Evolutionary conservation across 129 eudicot species (phyloP).

Genomic region (Dittrichia graveolens): DNA sequence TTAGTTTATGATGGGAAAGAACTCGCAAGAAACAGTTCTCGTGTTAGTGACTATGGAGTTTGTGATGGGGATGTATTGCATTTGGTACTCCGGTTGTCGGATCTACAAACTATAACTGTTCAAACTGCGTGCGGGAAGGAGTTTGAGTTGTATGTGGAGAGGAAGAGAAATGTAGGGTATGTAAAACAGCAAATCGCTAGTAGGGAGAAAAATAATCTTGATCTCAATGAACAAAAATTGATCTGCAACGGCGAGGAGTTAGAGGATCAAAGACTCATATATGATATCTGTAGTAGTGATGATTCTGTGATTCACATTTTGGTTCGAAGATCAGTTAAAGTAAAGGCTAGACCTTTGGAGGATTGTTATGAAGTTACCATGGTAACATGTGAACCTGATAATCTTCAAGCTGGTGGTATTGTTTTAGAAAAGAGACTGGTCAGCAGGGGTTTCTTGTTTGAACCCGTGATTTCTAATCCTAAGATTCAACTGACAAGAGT

Average conservation of each 20-base stretch:
- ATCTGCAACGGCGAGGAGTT: conserved; percentile 62
- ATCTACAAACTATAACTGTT: conserved; percentile 62
- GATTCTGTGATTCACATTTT: conserved; percentile 59
- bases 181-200: conserved; percentile 62
- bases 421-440: conserved; percentile 3
- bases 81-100: conserved; percentile 58
- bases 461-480: conserved; percentile 49
- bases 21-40: conserved; percentile 49
- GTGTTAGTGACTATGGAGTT: conserved; percentile 65
- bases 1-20: conserved; percentile 69
- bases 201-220: conserved; percentile 39
- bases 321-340: conserved; percentile 58
- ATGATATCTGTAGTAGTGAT: conserved; percentile 45
- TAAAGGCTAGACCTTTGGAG: conserved; percentile 47
- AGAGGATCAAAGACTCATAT: conserved; percentile 56
- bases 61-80: conserved; percentile 66
- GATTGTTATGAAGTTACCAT: conserved; percentile 53
- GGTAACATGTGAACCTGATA: conserved; percentile 37
- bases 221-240: conserved; percentile 48
- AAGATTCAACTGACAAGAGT: conserved; percentile 41
- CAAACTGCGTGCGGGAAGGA: conserved; percentile 61
- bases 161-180: conserved; percentile 60
- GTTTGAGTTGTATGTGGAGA: conserved; percentile 57
- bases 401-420: conserved; percentile 18
- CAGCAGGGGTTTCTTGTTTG: conserved; percentile 35